phyloP scores from a whole-genome alignment of 345 rosid species.

The Heritiera fomes region DNA sequence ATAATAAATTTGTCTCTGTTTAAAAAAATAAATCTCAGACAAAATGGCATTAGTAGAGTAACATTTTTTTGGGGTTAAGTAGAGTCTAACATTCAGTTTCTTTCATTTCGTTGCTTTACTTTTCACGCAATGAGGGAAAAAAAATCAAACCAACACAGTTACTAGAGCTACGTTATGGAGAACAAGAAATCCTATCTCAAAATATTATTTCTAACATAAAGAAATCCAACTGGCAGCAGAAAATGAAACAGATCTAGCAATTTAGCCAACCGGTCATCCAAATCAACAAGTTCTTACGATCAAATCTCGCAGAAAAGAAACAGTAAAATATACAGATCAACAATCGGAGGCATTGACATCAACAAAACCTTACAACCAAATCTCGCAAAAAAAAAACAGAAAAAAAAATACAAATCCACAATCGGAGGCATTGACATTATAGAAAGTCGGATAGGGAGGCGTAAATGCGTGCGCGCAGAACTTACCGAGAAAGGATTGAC shows the following conservation, averaged over 20 bases:
- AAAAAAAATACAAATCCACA: neutral
- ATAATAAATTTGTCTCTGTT: neutral
- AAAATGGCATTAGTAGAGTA: neutral
- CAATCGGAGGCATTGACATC: neutral
- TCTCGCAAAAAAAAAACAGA: neutral
- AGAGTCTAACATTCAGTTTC: neutral
- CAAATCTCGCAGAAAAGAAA: too few relatives aligned
- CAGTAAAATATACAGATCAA: too few relatives aligned
- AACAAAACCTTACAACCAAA: neutral
- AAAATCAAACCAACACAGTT: neutral
- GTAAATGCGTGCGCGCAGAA: neutral
- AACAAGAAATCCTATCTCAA: neutral
- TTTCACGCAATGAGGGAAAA: neutral
- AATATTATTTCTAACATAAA: neutral
- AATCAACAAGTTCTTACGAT: too few relatives aligned
- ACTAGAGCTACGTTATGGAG: slow-evolving; percentile 3
- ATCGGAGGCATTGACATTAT: neutral
- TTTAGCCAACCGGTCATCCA: neutral
- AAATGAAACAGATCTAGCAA: slow-evolving; percentile 26
- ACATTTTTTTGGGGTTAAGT: neutral
- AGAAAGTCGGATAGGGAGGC: neutral
- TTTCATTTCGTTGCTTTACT: neutral
- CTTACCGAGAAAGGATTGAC: slow-evolving; percentile 94
- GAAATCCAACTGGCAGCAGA: neutral
- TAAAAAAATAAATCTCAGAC: neutral